Percentiles rank a stretch among this genome's conserved stretches.
phyloP scores from a whole-genome alignment of 352 stramenopile species.

The Hyaloperonospora brassicae region DNA sequence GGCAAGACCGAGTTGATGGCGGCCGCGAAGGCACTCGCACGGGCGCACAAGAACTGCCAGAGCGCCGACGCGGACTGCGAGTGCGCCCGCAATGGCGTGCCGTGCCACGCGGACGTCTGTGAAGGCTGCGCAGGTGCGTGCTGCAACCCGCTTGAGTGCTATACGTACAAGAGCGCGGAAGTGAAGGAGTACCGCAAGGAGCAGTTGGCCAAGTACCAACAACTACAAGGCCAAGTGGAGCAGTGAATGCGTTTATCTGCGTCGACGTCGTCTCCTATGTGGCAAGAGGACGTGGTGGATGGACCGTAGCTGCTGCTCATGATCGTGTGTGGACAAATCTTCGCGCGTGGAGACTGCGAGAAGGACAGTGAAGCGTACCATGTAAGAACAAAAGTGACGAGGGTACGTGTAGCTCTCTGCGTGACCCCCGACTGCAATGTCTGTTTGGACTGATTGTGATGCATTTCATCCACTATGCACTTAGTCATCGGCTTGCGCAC shows the following conservation, averaged over 20 bases:
- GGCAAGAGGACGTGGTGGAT: too few relatives aligned
- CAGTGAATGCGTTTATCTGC: constrained; percentile 18
- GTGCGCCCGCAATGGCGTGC: constrained; percentile 63
- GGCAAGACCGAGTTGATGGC: constrained; percentile 65
- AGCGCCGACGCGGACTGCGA: constrained; percentile 54
- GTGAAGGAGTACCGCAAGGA: constrained; percentile 67
- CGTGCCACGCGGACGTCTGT: constrained; percentile 69
- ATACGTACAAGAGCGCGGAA: constrained; percentile 64
- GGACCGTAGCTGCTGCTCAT: too few relatives aligned
- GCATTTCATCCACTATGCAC: too few relatives aligned
- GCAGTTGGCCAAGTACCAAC: constrained; percentile 55
- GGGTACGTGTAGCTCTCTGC: too few relatives aligned
- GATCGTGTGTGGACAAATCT: too few relatives aligned
- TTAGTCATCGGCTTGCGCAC: too few relatives aligned
- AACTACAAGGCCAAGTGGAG: constrained; percentile 16
- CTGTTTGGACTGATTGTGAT: too few relatives aligned
- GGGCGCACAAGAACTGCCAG: constrained; percentile 66
- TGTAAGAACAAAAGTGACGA: too few relatives aligned
- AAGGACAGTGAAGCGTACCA: too few relatives aligned
- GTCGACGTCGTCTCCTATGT: constrained; percentile 15
- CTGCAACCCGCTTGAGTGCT: constrained; percentile 60
- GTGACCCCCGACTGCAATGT: too few relatives aligned
- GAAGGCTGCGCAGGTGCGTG: constrained; percentile 65
- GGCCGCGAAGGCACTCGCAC: constrained; percentile 51
- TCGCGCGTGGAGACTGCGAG: too few relatives aligned